A percentile compares a stretch with the other conserved stretches of the same genome.
Conservation (phyloP, 2,329 filamentous ascomycete genomes). For the Cladophialophora yegresii region DNA sequence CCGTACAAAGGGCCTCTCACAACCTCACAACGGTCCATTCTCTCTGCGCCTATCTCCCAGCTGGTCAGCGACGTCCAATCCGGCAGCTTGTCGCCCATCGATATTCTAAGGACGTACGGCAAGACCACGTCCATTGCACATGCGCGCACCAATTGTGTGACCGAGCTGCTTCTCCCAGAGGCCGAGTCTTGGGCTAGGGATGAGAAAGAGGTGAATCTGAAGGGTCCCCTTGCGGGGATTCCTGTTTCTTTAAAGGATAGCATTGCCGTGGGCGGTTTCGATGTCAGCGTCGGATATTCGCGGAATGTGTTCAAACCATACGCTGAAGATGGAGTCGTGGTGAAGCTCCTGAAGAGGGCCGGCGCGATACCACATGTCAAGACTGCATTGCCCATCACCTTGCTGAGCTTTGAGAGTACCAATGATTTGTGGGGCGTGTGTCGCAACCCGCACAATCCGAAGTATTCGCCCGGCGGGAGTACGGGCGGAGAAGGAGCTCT, state of each 20-base stretch:
- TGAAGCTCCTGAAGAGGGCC: constrained; percentile 78
- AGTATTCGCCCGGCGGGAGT: constrained; percentile 84
- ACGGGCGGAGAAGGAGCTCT: constrained; percentile 83
- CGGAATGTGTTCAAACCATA: constrained; percentile 68
- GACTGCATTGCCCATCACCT: constrained; percentile 83
- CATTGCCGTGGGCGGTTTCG: constrained; percentile 78
- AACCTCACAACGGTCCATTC: constrained; percentile 63
- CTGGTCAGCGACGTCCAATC: constrained; percentile 77
- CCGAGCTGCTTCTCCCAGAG: constrained; percentile 77
- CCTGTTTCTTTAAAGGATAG: constrained; percentile 80
- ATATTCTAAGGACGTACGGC: constrained; percentile 81
- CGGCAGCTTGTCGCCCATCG: constrained; percentile 64
- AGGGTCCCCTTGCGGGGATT: constrained; percentile 82
- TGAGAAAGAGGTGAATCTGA: constrained; percentile 64
- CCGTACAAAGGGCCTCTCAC: constrained; percentile 69
- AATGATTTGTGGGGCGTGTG: constrained; percentile 79
- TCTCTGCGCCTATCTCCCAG: constrained; percentile 72
- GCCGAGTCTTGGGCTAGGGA: constrained; percentile 69
- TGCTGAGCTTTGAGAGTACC: constrained; percentile 81
- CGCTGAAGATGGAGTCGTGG: constrained; percentile 68
- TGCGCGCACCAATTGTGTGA: constrained; percentile 82
- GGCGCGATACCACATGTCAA: constrained; percentile 89
- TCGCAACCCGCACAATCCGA: constrained; percentile 79
- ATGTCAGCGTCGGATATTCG: constrained; percentile 79
- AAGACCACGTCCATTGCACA: constrained; percentile 85